phyloP scores from a whole-genome alignment of 2,329 filamentous ascomycete species.

The Verticillium isaacii region DNA sequence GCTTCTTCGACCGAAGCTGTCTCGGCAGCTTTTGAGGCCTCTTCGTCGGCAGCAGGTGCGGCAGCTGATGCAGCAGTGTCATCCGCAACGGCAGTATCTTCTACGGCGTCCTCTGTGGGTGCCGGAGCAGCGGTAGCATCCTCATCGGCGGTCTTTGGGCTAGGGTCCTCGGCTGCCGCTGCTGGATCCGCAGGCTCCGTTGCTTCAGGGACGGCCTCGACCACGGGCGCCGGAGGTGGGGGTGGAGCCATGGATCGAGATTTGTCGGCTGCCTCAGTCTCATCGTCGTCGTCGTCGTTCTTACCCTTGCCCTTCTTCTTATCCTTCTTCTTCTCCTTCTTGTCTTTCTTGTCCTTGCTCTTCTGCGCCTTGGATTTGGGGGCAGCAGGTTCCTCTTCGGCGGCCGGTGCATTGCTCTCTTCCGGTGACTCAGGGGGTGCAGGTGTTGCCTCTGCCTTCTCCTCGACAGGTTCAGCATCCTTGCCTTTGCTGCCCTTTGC shows the following conservation, averaged over 20 bases:
- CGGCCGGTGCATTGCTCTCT: neutral
- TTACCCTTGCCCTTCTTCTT: slow-evolving; percentile 7
- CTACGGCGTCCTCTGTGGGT: neutral
- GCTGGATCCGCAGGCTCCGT: neutral
- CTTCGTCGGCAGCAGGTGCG: neutral
- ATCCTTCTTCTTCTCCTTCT: slow-evolving; percentile 10
- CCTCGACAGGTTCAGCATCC: neutral
- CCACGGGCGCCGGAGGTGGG: neutral
- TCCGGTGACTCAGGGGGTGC: neutral
- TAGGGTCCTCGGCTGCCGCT: neutral
- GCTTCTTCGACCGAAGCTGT: neutral
- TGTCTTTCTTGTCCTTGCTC: neutral
- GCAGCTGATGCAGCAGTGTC: neutral
- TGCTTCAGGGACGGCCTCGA: neutral
- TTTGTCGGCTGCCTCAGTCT: slow-evolving; percentile 1
- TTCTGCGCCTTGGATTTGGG: neutral
- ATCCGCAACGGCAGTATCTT: neutral
- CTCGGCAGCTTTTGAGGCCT: neutral
- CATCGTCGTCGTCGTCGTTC: slow-evolving; percentile 3
- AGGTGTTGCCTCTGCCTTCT: neutral
- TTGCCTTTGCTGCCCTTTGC: slow-evolving; percentile 7
- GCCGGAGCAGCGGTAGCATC: neutral
- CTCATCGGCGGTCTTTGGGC: neutral
- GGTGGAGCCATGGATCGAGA: neutral
- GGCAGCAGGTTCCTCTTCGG: neutral